These are phyloP conservation scores for Evansstolkia leycettana DNA, from an alignment of 495 filamentous ascomycete species.

Conservation along the genomic window DNA sequence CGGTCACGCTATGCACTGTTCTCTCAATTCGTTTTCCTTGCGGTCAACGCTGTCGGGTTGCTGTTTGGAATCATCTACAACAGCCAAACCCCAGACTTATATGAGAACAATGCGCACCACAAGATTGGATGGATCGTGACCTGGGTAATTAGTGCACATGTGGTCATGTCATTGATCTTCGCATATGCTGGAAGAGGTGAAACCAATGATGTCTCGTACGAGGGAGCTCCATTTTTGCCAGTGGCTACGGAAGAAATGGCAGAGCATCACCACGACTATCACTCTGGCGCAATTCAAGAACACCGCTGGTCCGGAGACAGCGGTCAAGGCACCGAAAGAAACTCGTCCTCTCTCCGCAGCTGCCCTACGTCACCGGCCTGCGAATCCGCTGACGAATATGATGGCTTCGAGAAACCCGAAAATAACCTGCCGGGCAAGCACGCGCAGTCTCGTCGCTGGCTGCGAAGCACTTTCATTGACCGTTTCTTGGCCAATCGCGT, in stretches of 20 bases:
- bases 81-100: slow-evolving; percentile 72
- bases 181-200: slow-evolving; percentile 30
- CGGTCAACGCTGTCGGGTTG: slow-evolving; percentile 57
- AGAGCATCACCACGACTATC: slow-evolving; percentile 43
- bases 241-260: slow-evolving; percentile 57
- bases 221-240: slow-evolving; percentile 48
- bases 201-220: slow-evolving; percentile 11
- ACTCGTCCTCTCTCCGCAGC: slow-evolving; percentile 57
- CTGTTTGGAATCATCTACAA: slow-evolving; percentile 70
- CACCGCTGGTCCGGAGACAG: slow-evolving; percentile 75
- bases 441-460: slow-evolving; percentile 26
- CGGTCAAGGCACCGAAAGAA: slow-evolving; percentile 73
- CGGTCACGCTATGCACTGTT: slow-evolving; percentile 62
- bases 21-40: slow-evolving; percentile 66
- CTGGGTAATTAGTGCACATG: slow-evolving; percentile 56
- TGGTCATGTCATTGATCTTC: slow-evolving; percentile 53
- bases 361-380: slow-evolving; percentile 47
- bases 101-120: slow-evolving; percentile 78
- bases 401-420: slow-evolving; percentile 40
- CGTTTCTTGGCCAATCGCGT: slow-evolving; percentile 34
- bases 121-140: slow-evolving; percentile 82
- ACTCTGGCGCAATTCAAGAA: slow-evolving; percentile 24
- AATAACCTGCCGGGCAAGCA: slow-evolving; percentile 26
- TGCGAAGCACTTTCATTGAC: slow-evolving; percentile 33
- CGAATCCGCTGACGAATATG: slow-evolving; percentile 36